Conservation (phyloP, 208 protist genomes). For the Zelonia costaricensis region DNA sequence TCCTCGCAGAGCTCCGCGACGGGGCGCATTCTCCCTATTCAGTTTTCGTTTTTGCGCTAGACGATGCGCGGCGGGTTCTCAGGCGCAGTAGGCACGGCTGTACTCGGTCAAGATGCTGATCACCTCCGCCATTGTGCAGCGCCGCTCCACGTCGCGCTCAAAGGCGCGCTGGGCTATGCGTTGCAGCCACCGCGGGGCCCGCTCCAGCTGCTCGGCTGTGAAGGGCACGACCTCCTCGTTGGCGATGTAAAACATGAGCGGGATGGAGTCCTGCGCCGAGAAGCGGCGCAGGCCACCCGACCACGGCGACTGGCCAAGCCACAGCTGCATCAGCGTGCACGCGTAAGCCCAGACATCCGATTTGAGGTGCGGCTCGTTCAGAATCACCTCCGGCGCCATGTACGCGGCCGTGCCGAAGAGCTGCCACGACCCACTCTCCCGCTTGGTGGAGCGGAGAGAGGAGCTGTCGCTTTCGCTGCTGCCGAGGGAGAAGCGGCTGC, state of each 20-base stretch:
- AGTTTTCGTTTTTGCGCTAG: no score
- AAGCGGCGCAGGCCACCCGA: constrained; percentile 19
- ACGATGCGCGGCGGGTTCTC: no score
- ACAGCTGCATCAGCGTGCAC: constrained; percentile 61
- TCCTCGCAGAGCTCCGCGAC: no score
- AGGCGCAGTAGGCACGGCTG: constrained; percentile 14
- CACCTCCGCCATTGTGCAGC: constrained; percentile 50
- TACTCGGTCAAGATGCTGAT: constrained; percentile 57
- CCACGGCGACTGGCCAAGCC: constrained; percentile 47
- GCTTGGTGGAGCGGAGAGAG: constrained; percentile 1
- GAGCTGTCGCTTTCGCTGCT: constrained; percentile 15
- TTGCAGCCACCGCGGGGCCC: constrained; percentile 56
- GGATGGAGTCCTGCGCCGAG: constrained; percentile 34
- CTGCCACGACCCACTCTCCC: constrained; percentile 11
- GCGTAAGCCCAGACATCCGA: constrained; percentile 74
- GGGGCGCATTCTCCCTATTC: no score
- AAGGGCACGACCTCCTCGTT: constrained; percentile 49
- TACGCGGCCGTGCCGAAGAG: constrained; percentile 64
- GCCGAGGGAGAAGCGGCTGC: constrained; percentile 43
- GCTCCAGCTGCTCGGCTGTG: constrained; percentile 30
- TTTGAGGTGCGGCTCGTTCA: constrained; percentile 44
- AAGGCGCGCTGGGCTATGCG: constrained; percentile 44
- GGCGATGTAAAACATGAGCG: constrained; percentile 63
- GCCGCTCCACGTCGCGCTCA: constrained; percentile 41
- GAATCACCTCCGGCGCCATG: constrained; percentile 72